A percentile compares a stretch with the other conserved stretches of the same genome.
phyloP scores from a whole-genome alignment of 2,329 filamentous ascomycete genomes.

The Botrytis sinoallii region DNA sequence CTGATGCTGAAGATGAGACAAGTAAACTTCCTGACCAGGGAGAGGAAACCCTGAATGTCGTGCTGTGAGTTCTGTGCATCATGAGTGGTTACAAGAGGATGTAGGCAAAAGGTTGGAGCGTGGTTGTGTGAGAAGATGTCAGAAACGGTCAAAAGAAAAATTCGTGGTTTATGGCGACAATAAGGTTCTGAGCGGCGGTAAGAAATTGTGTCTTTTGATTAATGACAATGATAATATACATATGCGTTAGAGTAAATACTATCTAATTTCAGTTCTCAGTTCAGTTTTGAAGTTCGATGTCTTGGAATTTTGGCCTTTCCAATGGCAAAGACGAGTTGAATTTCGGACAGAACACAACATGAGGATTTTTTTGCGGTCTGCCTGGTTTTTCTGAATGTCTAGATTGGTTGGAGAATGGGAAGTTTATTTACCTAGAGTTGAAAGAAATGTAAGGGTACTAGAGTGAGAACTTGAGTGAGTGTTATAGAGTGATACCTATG shows the following conservation, averaged over 20 bases:
- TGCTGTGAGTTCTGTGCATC: neutral
- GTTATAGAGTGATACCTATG: neutral
- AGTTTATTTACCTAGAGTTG: neutral
- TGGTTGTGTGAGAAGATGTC: neutral
- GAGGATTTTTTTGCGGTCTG: too few species aligned
- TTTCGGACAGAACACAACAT: too few species aligned
- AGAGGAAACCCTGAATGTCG: too few species aligned
- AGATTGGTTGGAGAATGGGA: neutral
- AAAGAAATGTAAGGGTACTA: neutral
- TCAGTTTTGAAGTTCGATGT: neutral
- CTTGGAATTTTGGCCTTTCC: neutral
- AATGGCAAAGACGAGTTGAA: too few species aligned
- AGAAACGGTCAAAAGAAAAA: neutral
- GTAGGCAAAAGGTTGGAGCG: fast-evolving
- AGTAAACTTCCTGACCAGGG: too few species aligned
- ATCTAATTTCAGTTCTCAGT: too few species aligned
- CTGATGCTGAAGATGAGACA: neutral
- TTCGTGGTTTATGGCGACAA: too few species aligned
- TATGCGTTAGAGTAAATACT: neutral
- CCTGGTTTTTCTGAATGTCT: neutral
- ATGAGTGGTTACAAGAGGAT: neutral
- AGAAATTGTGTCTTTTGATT: neutral
- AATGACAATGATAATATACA: neutral
- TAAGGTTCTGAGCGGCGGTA: too few species aligned
- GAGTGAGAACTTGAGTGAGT: neutral